Base-by-base conservation (phyloP, 768 basidiomycete species). In the Gymnopilus dilepis region DNA sequence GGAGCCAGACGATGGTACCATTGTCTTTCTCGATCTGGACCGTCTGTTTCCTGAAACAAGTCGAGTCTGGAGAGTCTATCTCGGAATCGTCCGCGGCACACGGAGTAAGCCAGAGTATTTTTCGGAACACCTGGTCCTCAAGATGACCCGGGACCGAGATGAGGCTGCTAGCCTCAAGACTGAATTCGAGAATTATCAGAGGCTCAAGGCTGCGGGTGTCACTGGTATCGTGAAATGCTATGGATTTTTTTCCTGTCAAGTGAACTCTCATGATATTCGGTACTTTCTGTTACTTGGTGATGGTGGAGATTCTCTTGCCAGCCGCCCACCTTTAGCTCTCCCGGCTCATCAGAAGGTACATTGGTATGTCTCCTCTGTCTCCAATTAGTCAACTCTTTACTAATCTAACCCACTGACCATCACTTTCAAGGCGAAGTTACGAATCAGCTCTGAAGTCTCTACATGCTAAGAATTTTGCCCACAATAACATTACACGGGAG, bases 21-120 rank as follows among this genome's bases (percentile, higher is more conserved):
- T 50, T 30, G 42, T 48, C 9, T 30, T 42, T 53, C 19, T 31
- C 37, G 50, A 40, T 22, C 33, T 56, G 13, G 38, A 62, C 47
- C 28, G 30, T n/a, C 28, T 31, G 7, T 52, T 52, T 19, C 28
- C 21, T 6, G 17, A 31, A 7, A 52, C 30, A 31, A 31, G 34
- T 19, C 50, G 30, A 52, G 12, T 52, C 30, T 52, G 28, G 19
- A 52, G 21, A 22, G 34, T 52, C 30, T 52, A 52, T 30, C 19
- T 52, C 13, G 30, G 34, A 52, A n/a, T 33, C 11, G 9, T 24
- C 22, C 6, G 26, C 26, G 43, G 43, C 6, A 12, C 22, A 2
- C 2, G 6, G 13, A 9, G 26, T 24, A 45, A 26, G 17, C 22
- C n/a, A 24, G 43, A 12, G 0, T 45, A 45, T 45, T 45, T 45